Evolutionary conservation across 176 grass and related monocot species (phyloP).

Genomic region (Zea luxurians): DNA sequence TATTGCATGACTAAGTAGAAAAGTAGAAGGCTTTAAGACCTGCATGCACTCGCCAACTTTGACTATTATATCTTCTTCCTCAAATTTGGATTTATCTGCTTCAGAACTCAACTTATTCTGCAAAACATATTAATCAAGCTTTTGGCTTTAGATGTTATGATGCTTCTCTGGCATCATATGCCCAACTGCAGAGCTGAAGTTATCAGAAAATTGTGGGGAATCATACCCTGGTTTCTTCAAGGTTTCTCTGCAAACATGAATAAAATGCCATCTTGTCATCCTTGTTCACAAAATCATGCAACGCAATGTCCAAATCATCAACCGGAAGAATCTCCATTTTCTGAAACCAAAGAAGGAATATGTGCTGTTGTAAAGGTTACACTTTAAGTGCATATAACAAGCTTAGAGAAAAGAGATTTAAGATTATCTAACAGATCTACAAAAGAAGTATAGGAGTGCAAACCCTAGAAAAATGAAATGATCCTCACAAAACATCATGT

Average conservation of each 20-base stretch:
- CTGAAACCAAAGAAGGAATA: conserved; percentile 44
- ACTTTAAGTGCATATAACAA: background rate
- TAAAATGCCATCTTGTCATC: conserved; percentile 90
- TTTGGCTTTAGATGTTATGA: conserved; percentile 31
- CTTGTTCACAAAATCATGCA: conserved; percentile 97
- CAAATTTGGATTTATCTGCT: conserved; percentile 65
- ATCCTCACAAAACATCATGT: background rate
- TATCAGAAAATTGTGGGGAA: conserved; percentile 10
- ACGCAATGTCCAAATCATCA: conserved; percentile 94
- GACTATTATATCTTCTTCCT: conserved; percentile 83
- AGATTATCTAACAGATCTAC: conserved; percentile 16
- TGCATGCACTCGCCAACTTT: conserved; percentile 88
- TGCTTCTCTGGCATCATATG: conserved; percentile 26
- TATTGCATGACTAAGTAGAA: background rate
- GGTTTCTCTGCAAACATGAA: conserved; percentile 81
- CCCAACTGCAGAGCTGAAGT: conserved; percentile 7
- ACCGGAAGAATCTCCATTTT: conserved; percentile 99
- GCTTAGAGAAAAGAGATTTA: background rate
- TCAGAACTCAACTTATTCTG: conserved; percentile 83
- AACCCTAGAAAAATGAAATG: conserved; percentile 15
- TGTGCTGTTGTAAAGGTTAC: background rate
- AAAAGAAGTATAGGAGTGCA: background rate
- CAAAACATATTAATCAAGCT: conserved; percentile 24
- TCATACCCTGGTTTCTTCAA: conserved; percentile 87
- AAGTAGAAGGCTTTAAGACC: conserved; percentile 41